A percentile compares a stretch with the other conserved stretches of the same genome.
These are phyloP conservation scores for Talaromyces ruber DNA, from an alignment of 495 filamentous ascomycete species.

Conservation along the genomic window DNA sequence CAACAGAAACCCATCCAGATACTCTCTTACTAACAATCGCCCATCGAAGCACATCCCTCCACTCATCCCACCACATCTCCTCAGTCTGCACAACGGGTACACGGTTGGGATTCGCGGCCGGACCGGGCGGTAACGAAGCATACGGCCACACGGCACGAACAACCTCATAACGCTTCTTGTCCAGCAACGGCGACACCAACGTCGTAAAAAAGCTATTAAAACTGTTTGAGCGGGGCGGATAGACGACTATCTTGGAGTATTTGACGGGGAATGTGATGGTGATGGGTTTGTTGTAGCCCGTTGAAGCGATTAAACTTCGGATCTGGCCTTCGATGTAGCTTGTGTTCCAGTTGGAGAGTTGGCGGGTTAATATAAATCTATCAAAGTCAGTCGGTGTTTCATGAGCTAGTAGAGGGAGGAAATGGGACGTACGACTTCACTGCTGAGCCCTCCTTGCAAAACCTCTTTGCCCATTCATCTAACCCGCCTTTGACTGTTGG, in stretches of 20 bases:
- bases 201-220: conserved; percentile 22
- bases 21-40: conserved; percentile 31
- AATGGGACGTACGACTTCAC: conserved; percentile 28
- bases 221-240: conserved; percentile 22
- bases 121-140: conserved; percentile 9
- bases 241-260: conserved; percentile 36
- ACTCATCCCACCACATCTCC: conserved; percentile 45
- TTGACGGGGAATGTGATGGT: conserved; percentile 41
- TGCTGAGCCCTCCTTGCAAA: conserved; percentile 32
- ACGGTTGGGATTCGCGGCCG: conserved; percentile 1
- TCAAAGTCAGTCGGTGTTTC: neutral
- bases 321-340: conserved; percentile 44
- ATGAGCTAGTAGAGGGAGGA: neutral
- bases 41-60: conserved; percentile 33
- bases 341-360: conserved; percentile 41
- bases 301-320: conserved; percentile 33
- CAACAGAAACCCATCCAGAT: conserved; percentile 40
- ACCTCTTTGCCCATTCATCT: conserved; percentile 40
- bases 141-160: conserved; percentile 34
- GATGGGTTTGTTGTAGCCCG: conserved; percentile 39
- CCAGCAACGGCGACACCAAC: conserved; percentile 22
- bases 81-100: conserved; percentile 39
- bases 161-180: conserved; percentile 40
- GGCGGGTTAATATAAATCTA: conserved; percentile 37
- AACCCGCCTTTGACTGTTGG: conserved; percentile 30